Evolutionary conservation across 352 stramenopile species (phyloP).

Genomic region (Thraustotheca clavata): DNA sequence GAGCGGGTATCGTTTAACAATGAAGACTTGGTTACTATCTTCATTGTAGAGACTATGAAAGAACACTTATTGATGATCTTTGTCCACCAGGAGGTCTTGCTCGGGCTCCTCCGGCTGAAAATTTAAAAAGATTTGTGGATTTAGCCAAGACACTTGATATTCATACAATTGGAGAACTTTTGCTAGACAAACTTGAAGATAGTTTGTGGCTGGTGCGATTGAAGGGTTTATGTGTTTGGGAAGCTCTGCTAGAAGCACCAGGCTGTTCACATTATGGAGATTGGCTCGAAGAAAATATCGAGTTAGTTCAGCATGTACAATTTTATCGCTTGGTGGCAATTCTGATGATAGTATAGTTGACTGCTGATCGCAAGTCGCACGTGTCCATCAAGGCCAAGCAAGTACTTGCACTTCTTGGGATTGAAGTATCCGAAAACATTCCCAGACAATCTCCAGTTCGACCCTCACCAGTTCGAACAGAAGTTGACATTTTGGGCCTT

Average conservation of each 20-base stretch:
- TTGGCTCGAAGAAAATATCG: constrained; percentile 77
- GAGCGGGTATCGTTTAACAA: constrained; percentile 36
- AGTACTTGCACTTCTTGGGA: constrained; percentile 54
- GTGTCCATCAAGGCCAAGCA: constrained; percentile 69
- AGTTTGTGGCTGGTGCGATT: constrained; percentile 71
- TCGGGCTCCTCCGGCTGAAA: constrained; percentile 62
- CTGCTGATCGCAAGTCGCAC: constrained; percentile 65
- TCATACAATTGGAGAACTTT: constrained; percentile 77
- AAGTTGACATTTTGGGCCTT: constrained; percentile 77
- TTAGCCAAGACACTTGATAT: constrained; percentile 76
- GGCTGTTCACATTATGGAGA: constrained; percentile 54
- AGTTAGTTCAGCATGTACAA: constrained; percentile 63
- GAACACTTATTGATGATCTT: constrained; percentile 75
- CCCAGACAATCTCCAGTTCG: constrained; percentile 18
- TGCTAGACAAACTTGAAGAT: constrained; percentile 83
- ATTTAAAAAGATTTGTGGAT: constrained; percentile 75
- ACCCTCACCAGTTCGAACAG: constrained; percentile 27
- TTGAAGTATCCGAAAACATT: constrained; percentile 22
- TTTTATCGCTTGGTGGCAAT: neutral
- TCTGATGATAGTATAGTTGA: constrained; percentile 27
- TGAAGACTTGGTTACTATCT: neutral
- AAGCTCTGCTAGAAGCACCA: constrained; percentile 65
- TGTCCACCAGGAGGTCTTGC: constrained; percentile 67
- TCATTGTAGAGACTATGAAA: constrained; percentile 64
- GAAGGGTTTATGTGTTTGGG: constrained; percentile 74